Percentiles rank a stretch among this genome's conserved stretches.
phyloP scores from a whole-genome alignment of 2,329 filamentous ascomycete genomes.

The Talaromyces rugulosus region DNA sequence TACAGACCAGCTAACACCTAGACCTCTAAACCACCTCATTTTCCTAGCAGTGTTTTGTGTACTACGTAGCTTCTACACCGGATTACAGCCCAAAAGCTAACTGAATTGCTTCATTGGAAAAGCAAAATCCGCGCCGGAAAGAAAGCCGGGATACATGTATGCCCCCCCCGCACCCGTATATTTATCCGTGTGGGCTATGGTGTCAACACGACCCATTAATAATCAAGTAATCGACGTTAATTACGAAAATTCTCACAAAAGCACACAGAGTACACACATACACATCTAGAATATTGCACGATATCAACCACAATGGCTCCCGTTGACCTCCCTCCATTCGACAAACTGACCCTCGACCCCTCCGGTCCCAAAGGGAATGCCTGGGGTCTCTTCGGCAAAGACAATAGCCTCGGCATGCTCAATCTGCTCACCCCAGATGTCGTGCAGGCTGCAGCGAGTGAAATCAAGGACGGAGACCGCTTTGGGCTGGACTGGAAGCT shows the following conservation, averaged over 20 bases:
- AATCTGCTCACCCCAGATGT: slow-evolving; percentile 57
- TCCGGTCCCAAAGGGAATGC: slow-evolving; percentile 23
- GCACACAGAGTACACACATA: background rate
- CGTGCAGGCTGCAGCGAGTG: slow-evolving; percentile 47
- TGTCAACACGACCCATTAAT: background rate
- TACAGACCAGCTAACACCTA: no score
- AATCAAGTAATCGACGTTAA: background rate
- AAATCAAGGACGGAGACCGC: slow-evolving; percentile 53
- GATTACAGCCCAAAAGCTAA: background rate
- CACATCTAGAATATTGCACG: background rate
- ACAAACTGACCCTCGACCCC: slow-evolving; percentile 13
- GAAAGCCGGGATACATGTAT: slow-evolving; percentile 1
- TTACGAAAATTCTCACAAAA: background rate
- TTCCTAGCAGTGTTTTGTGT: background rate
- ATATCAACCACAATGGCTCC: slow-evolving; percentile 5
- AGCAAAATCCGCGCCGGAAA: background rate
- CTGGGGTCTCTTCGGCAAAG: slow-evolving; percentile 51
- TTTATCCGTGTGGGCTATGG: background rate
- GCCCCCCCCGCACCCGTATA: background rate
- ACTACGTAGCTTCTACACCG: background rate
- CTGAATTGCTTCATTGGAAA: background rate
- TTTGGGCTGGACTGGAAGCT: slow-evolving; percentile 60
- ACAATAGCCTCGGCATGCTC: slow-evolving; percentile 58
- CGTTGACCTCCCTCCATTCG: slow-evolving; percentile 7
- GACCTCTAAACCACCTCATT: no score